Base-by-base conservation (phyloP, 352 stramenopile species). In the Plasmopara halstedii region DNA sequence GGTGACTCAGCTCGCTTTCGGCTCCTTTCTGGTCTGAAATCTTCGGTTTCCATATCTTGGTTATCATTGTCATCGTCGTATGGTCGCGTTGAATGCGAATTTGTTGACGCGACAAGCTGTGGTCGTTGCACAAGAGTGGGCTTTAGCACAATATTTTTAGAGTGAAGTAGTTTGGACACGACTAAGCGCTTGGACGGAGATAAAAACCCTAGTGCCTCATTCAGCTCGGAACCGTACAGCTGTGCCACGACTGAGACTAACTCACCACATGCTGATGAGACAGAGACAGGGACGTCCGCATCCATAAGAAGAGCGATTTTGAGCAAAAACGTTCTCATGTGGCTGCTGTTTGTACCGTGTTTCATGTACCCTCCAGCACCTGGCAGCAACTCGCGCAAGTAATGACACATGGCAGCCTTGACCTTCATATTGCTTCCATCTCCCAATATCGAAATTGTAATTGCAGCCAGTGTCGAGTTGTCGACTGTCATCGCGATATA, bases 391-490 rank as follows among this genome's bases (percentile, higher is more conserved):
- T 74, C 53, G 15, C 70, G 63, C 13, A 93, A 38, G 31, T 83
- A 93, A 23, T 80, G 53, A 50, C 75, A 88, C 37, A 89, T 71
- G 0, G 71, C 64, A 4, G 56, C 57, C 36, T 85, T 88, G 34
- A 88, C 67, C 43, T 89, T 90, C 67, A 89, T 78, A 50, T 89
- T 89, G 35, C 58, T 79, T 9, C 81, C 78, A 36, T 93, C 76
- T 9, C 67, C 70, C 9, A 93, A 48, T 39, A 84, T 64, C 22
- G 77, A 64, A 22, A 88, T 66, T 15, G 84, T 51, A 22, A 73
- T 57, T 4, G 49, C 56, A 22, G 76, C 54, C 26, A 91, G 41
- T 4, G 60, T 59, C 1, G 68, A 53, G 8, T 63, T 56, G 27
- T 89, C 81, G 31, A 85, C 57, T n/a, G 50, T 62, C 10, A 54